phyloP scores from a whole-genome alignment of 2,329 filamentous ascomycete genomes.

The Tothia fuscella region DNA sequence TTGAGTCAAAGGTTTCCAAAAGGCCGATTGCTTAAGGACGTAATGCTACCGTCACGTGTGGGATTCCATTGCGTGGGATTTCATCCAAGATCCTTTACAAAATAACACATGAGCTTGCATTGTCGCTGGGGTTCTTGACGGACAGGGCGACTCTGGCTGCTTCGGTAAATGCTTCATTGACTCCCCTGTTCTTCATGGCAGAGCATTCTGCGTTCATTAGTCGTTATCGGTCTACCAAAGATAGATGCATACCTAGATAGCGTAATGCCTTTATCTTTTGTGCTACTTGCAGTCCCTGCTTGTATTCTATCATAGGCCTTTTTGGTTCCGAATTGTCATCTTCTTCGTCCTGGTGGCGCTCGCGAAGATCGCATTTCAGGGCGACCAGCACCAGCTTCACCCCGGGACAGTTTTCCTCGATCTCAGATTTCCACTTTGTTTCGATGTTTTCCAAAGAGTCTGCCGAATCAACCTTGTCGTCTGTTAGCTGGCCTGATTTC shows the following conservation, averaged over 20 bases:
- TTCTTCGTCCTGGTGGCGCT: slow-evolving; percentile 57
- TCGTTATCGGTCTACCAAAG: not conserved
- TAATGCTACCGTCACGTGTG: no score
- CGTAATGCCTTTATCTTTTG: slow-evolving; percentile 83
- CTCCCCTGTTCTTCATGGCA: slow-evolving; percentile 92
- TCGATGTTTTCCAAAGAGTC: slow-evolving; percentile 97
- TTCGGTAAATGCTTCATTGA: slow-evolving; percentile 98
- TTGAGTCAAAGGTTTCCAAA: no score
- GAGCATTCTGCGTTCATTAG: slow-evolving; percentile 68
- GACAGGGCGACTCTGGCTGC: slow-evolving; percentile 81
- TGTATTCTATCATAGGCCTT: slow-evolving; percentile 72
- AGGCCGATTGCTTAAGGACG: no score
- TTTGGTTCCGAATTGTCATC: slow-evolving; percentile 35
- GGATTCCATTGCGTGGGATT: no score
- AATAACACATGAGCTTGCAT: slow-evolving; percentile 29
- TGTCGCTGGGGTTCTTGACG: slow-evolving; percentile 39
- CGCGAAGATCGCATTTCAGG: slow-evolving; percentile 90
- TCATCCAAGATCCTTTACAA: no score
- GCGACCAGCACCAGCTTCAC: slow-evolving; percentile 93
- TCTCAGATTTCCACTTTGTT: slow-evolving; percentile 96
- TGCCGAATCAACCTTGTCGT: slow-evolving; percentile 72
- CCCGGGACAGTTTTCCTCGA: slow-evolving; percentile 91
- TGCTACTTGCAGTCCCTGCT: slow-evolving; percentile 82
- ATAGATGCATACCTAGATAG: slow-evolving; percentile 72
- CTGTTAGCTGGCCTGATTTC: slow-evolving; percentile 22